Conservation (phyloP, 163 green algal species). For the Scenedesmus sp. region DNA sequence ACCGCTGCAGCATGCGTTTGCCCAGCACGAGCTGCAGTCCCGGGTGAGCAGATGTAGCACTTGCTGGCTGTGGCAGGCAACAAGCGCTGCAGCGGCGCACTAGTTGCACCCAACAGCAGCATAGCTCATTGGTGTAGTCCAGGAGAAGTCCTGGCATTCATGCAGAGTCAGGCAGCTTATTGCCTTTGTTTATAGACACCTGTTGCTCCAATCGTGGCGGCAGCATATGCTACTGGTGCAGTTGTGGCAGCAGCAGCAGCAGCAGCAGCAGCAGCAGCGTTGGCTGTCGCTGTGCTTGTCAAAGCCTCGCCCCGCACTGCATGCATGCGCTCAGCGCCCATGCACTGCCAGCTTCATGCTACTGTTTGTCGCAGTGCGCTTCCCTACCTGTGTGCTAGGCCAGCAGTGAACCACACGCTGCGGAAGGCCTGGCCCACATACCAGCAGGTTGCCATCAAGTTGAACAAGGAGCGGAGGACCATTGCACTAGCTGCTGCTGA, state of each 20-base stretch:
- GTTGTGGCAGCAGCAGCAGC: not conserved
- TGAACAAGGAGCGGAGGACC: not conserved
- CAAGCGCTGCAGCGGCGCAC: not conserved
- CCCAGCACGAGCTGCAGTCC: not conserved
- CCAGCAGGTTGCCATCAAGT: not conserved
- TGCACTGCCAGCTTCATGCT: not conserved
- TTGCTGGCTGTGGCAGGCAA: not conserved
- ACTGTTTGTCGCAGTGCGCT: not conserved
- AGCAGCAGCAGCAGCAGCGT: too few species aligned
- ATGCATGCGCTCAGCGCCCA: not conserved
- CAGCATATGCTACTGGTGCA: not conserved
- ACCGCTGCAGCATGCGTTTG: not conserved
- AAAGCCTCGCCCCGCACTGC: too few species aligned
- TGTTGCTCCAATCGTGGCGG: not conserved
- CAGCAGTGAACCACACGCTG: not conserved
- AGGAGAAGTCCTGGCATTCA: not conserved
- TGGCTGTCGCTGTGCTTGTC: too few species aligned
- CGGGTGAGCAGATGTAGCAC: not conserved
- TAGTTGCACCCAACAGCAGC: not conserved
- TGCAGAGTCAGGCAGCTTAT: not conserved
- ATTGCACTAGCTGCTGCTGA: not conserved
- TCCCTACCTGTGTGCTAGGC: not conserved
- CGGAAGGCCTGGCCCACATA: not conserved
- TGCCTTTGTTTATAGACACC: not conserved
- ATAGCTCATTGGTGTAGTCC: not conserved